phyloP scores from a whole-genome alignment of 2,329 filamentous ascomycete genomes.

The Fusarium denticulatum region DNA sequence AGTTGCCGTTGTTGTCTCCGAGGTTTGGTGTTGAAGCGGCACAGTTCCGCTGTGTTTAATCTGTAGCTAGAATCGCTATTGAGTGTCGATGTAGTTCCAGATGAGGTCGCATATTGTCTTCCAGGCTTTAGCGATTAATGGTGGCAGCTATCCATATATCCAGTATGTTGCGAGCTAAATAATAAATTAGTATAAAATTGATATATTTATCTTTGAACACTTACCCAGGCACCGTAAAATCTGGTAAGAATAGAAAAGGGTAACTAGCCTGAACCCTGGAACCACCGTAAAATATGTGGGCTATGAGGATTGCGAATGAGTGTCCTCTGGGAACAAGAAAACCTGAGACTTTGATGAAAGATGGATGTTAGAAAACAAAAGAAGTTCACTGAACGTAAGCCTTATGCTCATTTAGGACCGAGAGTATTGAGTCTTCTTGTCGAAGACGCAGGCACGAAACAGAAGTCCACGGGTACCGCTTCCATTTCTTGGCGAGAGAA shows the following conservation, averaged over 20 bases:
- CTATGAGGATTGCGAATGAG: not conserved
- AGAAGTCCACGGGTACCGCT: not conserved
- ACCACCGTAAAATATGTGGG: not conserved
- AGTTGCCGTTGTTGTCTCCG: not conserved
- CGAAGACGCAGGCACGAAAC: not conserved
- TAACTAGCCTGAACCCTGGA: not conserved
- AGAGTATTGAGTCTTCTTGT: not conserved
- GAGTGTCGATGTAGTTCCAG: too few relatives aligned
- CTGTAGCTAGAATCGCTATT: not conserved
- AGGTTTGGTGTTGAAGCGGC: not conserved
- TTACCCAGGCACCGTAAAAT: not conserved
- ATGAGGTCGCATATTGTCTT: not conserved
- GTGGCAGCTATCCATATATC: not conserved
- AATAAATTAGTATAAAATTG: not conserved
- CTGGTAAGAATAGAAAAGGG: not conserved
- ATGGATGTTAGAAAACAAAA: not conserved
- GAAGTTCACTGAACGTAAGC: not conserved
- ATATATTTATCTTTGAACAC: not conserved
- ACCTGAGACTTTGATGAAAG: not conserved
- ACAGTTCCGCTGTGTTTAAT: not conserved
- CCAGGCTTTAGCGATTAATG: not conserved
- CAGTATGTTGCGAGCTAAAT: not conserved
- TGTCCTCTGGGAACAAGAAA: not conserved
- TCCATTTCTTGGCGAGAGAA: not conserved
- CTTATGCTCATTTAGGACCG: too few relatives aligned